Evolutionary conservation across 352 stramenopile species (phyloP).

Genomic region (Phytophthora lateralis): DNA sequence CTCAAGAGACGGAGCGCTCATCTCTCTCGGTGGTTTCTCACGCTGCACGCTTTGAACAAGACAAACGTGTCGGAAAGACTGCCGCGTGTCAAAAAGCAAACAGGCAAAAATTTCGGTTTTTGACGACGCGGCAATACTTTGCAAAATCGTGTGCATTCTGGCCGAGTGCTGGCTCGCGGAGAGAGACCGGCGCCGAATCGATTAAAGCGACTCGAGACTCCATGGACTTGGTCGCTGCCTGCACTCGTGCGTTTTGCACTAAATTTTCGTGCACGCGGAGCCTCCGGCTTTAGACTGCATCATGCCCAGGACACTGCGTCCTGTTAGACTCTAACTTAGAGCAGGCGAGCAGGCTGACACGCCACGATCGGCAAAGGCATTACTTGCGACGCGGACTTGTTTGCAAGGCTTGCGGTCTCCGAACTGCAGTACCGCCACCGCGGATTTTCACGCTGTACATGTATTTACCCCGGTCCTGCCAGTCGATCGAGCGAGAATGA

Average conservation of each 20-base stretch:
- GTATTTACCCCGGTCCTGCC: slow-evolving; percentile 7
- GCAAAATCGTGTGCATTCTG: slow-evolving; percentile 17
- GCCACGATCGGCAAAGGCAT: slow-evolving; percentile 16
- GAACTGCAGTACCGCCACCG: background rate
- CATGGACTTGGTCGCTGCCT: background rate
- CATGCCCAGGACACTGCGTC: slow-evolving; percentile 1
- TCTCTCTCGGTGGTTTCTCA: slow-evolving; percentile 28
- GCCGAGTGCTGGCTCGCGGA: slow-evolving; percentile 17
- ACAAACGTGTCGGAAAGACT: slow-evolving; percentile 13
- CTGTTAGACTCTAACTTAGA: background rate
- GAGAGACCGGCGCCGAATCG: slow-evolving; percentile 23
- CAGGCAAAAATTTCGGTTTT: slow-evolving; percentile 18
- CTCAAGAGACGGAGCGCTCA: slow-evolving; percentile 36
- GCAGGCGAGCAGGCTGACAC: slow-evolving; percentile 4
- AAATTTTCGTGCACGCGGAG: slow-evolving; percentile 22
- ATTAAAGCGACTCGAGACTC: slow-evolving; percentile 7
- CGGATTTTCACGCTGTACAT: slow-evolving; percentile 2
- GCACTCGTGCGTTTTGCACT: slow-evolving; percentile 15
- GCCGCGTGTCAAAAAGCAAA: background rate
- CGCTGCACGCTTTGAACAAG: background rate
- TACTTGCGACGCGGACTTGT: background rate
- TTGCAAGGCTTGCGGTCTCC: background rate
- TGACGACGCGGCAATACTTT: slow-evolving; percentile 24
- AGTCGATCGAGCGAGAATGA: slow-evolving; percentile 13
- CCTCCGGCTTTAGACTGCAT: slow-evolving; percentile 23